Percentiles rank a stretch among this genome's conserved stretches.
phyloP scores from a whole-genome alignment of 169 alveolate species.

The Pseudocohnilembus persalinus region DNA sequence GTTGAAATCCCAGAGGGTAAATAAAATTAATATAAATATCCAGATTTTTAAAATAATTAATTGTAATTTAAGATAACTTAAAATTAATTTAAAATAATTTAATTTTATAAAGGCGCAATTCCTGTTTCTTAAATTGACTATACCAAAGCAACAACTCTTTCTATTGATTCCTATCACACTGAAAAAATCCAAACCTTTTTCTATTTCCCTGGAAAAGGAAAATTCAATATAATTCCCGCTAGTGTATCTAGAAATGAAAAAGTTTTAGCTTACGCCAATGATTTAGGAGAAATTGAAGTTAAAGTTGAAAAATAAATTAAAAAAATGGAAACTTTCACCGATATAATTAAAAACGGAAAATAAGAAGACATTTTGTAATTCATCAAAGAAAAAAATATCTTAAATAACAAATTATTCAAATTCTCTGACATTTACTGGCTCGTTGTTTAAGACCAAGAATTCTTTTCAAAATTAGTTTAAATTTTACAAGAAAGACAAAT shows the following conservation, averaged over 20 bases:
- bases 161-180: constrained; percentile 55
- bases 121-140: constrained; percentile 62
- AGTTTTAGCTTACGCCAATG: constrained; percentile 36
- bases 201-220: constrained; percentile 80
- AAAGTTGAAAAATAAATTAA: not conserved
- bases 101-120: too few relatives aligned
- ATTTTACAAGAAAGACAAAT: constrained; percentile 1
- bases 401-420: not conserved
- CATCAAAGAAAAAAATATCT: not conserved
- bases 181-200: constrained; percentile 52
- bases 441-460: not conserved
- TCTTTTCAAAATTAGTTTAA: constrained; percentile 6
- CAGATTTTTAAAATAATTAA: too few relatives aligned
- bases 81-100: too few relatives aligned
- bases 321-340: constrained; percentile 23
- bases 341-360: constrained; percentile 13
- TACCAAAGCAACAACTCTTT: constrained; percentile 50
- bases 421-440: constrained; percentile 5
- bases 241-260: constrained; percentile 62
- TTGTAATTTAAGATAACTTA: too few relatives aligned
- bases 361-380: constrained; percentile 15
- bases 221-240: constrained; percentile 65
- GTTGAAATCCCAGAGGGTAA: constrained; percentile 73
- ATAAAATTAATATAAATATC: too few relatives aligned
- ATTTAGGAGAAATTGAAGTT: constrained; percentile 1